Evolutionary conservation across 2,329 filamentous ascomycete genomes (phyloP), one percentile per base, ranked within the genome.

Genomic region (Fusarium nygamai): DNA sequence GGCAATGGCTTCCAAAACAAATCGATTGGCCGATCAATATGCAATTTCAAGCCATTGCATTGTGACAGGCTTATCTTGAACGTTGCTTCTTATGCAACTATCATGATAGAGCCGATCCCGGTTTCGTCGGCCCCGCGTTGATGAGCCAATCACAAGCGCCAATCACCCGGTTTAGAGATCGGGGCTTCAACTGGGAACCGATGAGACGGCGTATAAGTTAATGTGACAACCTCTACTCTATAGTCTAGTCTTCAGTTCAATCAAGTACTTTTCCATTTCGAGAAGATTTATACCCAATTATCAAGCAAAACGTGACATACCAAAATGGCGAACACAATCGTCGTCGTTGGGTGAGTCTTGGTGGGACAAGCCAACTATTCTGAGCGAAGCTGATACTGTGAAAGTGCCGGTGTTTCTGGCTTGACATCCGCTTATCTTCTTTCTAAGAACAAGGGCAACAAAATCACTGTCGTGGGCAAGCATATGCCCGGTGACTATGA

Each of bases 401-500:
- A 56, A 59, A 85, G 84, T 29, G 87, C 86, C 48, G 87, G 87
- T 36, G 87, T 89, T 50, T 84, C 84, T 36, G 87, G 87, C 67
- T 82, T 89, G 67, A 89, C 87, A 20, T 84, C 85, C 48, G 87
- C 87, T 7, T 79, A 88, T 47, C 78, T 87, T 51, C 82, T 89
- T 39, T 83, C 87, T 11, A 86, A 82, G 74, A 82, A 82, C 75
- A 81, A 83, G 58, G 80, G 77, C 41, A 86, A 87, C 71, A 80
- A 74, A 24, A 81, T 97, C 73, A 95, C 93, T 1, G 86, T 97
- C 41, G 86, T 94, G 38, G 92, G 94, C 10, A 97, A 96, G 80
- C 93, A 97, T 81, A 96, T 98, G 92, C 95, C 95, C 0, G 95
- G 95, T 41, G 95, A 98, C 84, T 96, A 96, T 82, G 93, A 96